These are phyloP conservation scores for Ophiostoma montium DNA, from an alignment of 2,329 filamentous ascomycete species.

Conservation along the genomic window DNA sequence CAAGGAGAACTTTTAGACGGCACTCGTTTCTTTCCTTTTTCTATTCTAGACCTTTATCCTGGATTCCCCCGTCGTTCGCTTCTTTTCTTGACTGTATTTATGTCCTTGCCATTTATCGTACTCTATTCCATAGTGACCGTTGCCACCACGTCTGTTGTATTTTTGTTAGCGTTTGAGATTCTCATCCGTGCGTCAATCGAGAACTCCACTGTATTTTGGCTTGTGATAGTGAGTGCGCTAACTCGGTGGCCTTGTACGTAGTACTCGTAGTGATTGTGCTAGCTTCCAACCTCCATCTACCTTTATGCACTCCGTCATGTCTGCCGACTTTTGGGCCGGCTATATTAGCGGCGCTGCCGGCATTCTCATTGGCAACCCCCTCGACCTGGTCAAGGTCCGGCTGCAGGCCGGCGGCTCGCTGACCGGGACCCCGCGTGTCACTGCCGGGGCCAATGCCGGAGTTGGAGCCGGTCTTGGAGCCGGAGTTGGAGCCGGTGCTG, in stretches of 20 bases:
- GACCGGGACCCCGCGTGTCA: constrained; percentile 36
- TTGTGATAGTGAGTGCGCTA: no score
- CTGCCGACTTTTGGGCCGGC: constrained; percentile 85
- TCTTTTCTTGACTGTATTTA: constrained; percentile 1
- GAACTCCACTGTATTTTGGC: no score
- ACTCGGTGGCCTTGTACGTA: no score
- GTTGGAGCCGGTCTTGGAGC: no score
- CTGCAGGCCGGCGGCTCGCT: constrained; percentile 49
- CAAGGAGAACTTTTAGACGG: constrained; percentile 52
- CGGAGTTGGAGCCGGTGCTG: no score
- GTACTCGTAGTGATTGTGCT: no score
- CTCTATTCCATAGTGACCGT: constrained; percentile 6
- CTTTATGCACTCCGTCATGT: constrained; percentile 37
- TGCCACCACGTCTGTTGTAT: background rate
- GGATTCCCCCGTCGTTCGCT: constrained; percentile 7
- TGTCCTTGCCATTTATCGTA: background rate
- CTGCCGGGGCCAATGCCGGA: no score
- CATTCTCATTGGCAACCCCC: constrained; percentile 78
- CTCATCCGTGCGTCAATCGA: no score
- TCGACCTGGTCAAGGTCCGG: constrained; percentile 57
- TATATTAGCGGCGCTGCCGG: constrained; percentile 76
- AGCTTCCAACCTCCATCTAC: background rate
- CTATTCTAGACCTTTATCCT: constrained; percentile 8
- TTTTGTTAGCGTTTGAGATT: no score
- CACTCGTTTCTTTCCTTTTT: background rate